phyloP scores from a whole-genome alignment of 371 early-diverging fungal genomes.

The Coemansia sp. region DNA sequence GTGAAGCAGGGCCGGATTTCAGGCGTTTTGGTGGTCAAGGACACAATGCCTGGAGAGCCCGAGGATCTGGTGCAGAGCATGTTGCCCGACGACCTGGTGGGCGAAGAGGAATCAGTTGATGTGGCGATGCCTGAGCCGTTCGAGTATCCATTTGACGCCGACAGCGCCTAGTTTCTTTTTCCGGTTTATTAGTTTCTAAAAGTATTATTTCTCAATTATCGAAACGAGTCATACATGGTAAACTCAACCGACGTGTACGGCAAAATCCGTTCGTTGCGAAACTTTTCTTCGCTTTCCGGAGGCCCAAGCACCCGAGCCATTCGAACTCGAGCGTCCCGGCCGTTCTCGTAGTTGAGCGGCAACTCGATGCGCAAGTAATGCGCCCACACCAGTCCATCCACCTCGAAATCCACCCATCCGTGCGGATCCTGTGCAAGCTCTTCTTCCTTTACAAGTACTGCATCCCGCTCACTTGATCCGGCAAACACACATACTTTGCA shows the following conservation, averaged over 20 bases:
- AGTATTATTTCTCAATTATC: conserved; percentile 13
- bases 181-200: not conserved
- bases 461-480: conserved; percentile 71
- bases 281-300: conserved; percentile 53
- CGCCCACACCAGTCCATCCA: conserved; percentile 49
- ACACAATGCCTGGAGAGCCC: conserved; percentile 53
- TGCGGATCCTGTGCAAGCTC: conserved; percentile 62
- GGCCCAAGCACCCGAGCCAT: conserved; percentile 69
- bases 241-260: conserved; percentile 38
- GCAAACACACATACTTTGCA: conserved; percentile 67
- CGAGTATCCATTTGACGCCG: conserved; percentile 72
- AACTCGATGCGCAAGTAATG: conserved; percentile 71
- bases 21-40: conserved; percentile 49
- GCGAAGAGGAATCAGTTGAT: conserved; percentile 44
- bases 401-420: conserved; percentile 73
- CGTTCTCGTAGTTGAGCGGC: conserved; percentile 83
- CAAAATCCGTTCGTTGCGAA: conserved; percentile 28
- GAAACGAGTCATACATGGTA: conserved; percentile 41
- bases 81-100: conserved; percentile 19
- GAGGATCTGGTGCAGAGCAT: conserved; percentile 55
- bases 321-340: conserved; percentile 89
- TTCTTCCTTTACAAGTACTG: conserved; percentile 58
- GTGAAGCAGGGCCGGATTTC: conserved; percentile 66
- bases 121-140: conserved; percentile 73
- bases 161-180: conserved; percentile 11